Conservation (phyloP, 768 basidiomycete genomes). For the Lentinula sp. region DNA sequence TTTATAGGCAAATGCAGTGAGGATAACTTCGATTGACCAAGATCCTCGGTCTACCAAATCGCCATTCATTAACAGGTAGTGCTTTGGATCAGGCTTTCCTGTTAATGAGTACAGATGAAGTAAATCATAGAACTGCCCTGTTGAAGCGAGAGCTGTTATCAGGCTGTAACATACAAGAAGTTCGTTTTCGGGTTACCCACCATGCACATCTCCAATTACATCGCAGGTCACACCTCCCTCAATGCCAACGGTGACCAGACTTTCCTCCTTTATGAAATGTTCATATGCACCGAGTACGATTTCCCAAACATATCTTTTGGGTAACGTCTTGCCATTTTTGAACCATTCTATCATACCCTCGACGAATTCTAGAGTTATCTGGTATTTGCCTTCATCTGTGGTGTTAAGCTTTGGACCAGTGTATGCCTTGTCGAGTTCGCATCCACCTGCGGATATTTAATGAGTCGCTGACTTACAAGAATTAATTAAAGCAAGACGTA, state of each 20-base stretch:
- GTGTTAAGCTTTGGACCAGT: conserved; percentile 66
- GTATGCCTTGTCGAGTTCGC: conserved; percentile 71
- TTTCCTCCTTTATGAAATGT: conserved; percentile 71
- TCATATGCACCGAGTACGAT: conserved; percentile 85
- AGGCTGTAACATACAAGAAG: not conserved
- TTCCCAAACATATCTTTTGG: conserved; percentile 91
- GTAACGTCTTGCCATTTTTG: conserved; percentile 88
- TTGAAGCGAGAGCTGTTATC: not conserved
- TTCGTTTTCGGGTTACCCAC: conserved; percentile 30
- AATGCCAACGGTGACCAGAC: conserved; percentile 70
- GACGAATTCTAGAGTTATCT: conserved; percentile 74
- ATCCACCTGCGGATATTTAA: conserved; percentile 46
- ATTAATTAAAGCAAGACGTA: conserved; percentile 19
- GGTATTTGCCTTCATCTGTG: conserved; percentile 59
- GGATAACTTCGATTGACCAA: conserved; percentile 89
- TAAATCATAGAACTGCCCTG: conserved; percentile 94
- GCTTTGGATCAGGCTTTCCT: conserved; percentile 78
- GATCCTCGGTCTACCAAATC: conserved; percentile 98
- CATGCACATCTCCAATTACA: conserved; percentile 95
- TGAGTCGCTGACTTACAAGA: not conserved
- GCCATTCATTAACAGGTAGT: conserved; percentile 86
- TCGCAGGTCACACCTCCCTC: conserved; percentile 79
- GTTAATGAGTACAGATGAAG: conserved; percentile 83
- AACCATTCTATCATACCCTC: conserved; percentile 86
- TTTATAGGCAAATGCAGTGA: conserved; percentile 93